phyloP scores from a whole-genome alignment of 2,329 filamentous ascomycete species.

The Knufia fluminis region DNA sequence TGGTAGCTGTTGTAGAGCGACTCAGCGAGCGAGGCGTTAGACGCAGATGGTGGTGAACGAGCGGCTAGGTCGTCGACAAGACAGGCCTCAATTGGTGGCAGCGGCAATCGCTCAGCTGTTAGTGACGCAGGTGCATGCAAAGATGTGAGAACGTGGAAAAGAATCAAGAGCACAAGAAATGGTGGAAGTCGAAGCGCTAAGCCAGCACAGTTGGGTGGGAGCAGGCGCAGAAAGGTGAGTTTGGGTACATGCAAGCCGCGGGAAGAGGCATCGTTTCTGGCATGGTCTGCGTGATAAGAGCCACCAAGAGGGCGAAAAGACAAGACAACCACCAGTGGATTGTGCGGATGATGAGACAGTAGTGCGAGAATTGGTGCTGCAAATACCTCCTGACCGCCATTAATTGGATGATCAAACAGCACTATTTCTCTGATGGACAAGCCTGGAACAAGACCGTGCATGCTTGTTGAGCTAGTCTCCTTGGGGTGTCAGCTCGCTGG shows the following conservation, averaged over 20 bases:
- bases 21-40: constrained; percentile 11
- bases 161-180: constrained; percentile 24
- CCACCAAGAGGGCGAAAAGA: constrained; percentile 1
- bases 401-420: constrained; percentile 3
- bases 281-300: background rate
- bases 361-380: background rate
- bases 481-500: background rate
- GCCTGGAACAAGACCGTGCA: constrained; percentile 3
- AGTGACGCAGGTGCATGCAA: constrained; percentile 19
- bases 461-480: background rate
- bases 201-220: constrained; percentile 8
- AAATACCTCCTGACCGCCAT: constrained; percentile 1
- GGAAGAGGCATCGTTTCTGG: background rate
- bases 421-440: background rate
- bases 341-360: constrained; percentile 10
- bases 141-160: constrained; percentile 19
- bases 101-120: constrained; percentile 22
- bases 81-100: constrained; percentile 22
- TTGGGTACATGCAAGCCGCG: background rate
- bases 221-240: constrained; percentile 6
- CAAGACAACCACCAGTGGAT: background rate
- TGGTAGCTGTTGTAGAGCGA: constrained; percentile 7
- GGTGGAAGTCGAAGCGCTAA: constrained; percentile 17
- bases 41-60: constrained; percentile 19
- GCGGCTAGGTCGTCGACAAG: constrained; percentile 20